Base-by-base conservation (phyloP, 2,329 filamentous ascomycete genomes). In the Colletotrichum camelliae region DNA sequence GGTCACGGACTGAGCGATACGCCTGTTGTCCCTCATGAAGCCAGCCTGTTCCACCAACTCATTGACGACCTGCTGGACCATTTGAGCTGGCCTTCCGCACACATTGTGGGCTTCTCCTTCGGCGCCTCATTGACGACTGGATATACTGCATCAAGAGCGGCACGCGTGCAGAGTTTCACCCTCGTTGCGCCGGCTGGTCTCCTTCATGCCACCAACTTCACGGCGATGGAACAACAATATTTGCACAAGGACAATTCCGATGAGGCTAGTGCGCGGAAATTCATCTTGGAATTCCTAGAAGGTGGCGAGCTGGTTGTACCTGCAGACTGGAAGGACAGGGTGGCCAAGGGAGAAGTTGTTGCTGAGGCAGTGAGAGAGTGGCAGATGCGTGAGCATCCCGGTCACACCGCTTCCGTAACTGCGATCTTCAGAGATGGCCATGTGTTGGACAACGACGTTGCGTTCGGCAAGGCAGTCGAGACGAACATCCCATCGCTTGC, bases 1-100 rank as follows among this genome's bases (percentile, higher is more conserved):
- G 89, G 89, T 35, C 89, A 91, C 67, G 89, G 89, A 0, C 80
- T 91, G n/a, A 86, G 82, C 33, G 86, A 87, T 7, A 90, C 88
- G 0, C 89, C 89, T 0, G 4, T 87, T 1, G 35, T 79, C 0
- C 78, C 88, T 0, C 88, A 90, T 68, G 81, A 81, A 0, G 77
- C 85, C 0, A 52, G 70, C 0, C 75, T 90, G 1, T 90, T 91
- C 72, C 85, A 88, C 61, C 18, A 18, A 1, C 78, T 88, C 4
- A 70, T 91, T 0, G 82, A 86, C 7, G 74, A 74, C 1, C 33
- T 90, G 1, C 77, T 91, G 5, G 80, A 79, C 2, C 79, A 83
- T 4, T 75, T 91, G 1, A 15, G 68, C 0, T 91, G 89, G 89
- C 13, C 78, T 0, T 76, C 81, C 21, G 85, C 83, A 0, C 87